Percentiles rank a stretch among this genome's conserved stretches.
Conservation (phyloP, 164 flowering plant species). For the grape (Vitis vinifera) region DNA sequence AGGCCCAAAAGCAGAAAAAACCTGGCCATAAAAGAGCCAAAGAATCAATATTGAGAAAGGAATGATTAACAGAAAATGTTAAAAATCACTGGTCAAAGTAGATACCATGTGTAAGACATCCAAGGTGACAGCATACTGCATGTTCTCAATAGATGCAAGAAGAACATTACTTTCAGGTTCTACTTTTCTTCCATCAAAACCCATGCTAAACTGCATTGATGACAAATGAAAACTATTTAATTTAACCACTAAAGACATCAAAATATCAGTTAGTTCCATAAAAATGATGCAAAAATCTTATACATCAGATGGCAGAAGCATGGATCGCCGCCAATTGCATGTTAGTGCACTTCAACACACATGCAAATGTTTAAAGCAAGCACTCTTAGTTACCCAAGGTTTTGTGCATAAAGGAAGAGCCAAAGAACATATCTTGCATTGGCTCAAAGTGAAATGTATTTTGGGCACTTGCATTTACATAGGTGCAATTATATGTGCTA, state of each 20-base stretch:
- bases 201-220: slow-evolving; percentile 50
- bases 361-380: no score
- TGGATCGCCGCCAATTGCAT: no score
- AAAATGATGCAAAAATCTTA: neutral
- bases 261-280: neutral
- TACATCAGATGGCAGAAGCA: no score
- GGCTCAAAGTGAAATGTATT: no score
- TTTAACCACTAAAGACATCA: neutral
- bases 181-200: slow-evolving; percentile 72
- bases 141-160: slow-evolving; percentile 93
- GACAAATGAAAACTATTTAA: neutral
- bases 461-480: no score
- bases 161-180: slow-evolving; percentile 96
- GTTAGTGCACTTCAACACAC: no score
- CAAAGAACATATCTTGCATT: no score
- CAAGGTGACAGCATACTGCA: slow-evolving; percentile 94
- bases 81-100: neutral
- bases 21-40: slow-evolving; percentile 35
- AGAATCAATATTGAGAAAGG: neutral
- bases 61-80: neutral
- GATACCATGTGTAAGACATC: slow-evolving; percentile 87
- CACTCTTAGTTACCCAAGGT: no score
- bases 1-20: slow-evolving; percentile 90
- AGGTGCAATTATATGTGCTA: no score
- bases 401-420: no score